phyloP scores from a whole-genome alignment of 2,329 filamentous ascomycete species.

The Scedosporium boydii region DNA sequence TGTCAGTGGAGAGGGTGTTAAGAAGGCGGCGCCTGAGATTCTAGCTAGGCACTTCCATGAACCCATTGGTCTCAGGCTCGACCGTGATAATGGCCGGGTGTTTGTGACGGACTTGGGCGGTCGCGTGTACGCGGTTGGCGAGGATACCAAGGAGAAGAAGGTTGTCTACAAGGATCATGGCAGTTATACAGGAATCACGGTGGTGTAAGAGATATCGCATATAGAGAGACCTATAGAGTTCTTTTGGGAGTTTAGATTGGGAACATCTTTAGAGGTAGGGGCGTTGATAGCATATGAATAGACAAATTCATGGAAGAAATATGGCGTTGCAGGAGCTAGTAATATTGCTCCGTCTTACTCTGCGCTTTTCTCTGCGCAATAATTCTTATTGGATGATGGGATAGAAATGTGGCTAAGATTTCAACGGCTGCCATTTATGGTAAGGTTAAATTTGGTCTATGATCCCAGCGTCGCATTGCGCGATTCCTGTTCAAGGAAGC shows the following conservation, averaged over 20 bases:
- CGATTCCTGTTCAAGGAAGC: too few species aligned
- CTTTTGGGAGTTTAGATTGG: too few species aligned
- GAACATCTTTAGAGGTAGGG: too few species aligned
- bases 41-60: conserved; percentile 30
- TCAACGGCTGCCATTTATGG: too few species aligned
- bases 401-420: neutral
- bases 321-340: neutral
- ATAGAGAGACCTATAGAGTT: neutral
- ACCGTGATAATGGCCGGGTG: conserved; percentile 22
- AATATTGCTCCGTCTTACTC: neutral
- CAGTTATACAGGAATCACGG: conserved; percentile 16
- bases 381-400: neutral
- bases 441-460: too few species aligned
- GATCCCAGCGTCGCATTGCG: too few species aligned
- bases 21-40: conserved; percentile 12
- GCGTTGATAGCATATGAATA: too few species aligned
- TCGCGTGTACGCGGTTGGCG: conserved; percentile 23
- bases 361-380: neutral
- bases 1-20: conserved; percentile 2
- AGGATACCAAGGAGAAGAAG: conserved; percentile 20
- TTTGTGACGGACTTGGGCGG: conserved; percentile 32
- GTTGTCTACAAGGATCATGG: conserved; percentile 16
- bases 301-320: neutral
- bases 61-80: conserved; percentile 34
- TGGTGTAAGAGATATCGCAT: neutral